phyloP scores from a whole-genome alignment of 2,329 filamentous ascomycete genomes.

The Cyphellophora europaea region DNA sequence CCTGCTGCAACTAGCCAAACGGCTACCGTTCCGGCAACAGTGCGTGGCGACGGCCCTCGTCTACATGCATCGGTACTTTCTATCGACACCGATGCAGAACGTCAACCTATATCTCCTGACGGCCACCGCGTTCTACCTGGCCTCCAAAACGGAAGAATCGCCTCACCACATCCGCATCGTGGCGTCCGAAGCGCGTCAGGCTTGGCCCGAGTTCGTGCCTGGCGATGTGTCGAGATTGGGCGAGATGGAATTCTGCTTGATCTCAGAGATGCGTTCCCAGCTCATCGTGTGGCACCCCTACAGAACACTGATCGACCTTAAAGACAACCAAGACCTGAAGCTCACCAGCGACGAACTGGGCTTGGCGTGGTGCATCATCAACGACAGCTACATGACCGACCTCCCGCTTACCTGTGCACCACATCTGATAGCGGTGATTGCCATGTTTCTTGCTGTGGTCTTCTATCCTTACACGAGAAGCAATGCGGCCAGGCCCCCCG shows the following conservation, averaged over 20 bases:
- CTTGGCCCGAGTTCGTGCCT: conserved; percentile 73
- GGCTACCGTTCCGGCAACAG: conserved; percentile 79
- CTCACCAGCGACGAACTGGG: conserved; percentile 70
- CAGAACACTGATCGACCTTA: conserved; percentile 62
- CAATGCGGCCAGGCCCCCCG: conserved; percentile 1
- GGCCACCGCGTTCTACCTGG: conserved; percentile 87
- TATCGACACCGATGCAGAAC: conserved; percentile 77
- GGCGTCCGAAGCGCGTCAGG: conserved; percentile 70
- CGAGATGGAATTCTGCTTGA: conserved; percentile 88
- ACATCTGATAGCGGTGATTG: conserved; percentile 80
- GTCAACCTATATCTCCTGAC: conserved; percentile 91
- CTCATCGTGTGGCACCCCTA: conserved; percentile 89
- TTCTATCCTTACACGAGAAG: conserved; percentile 48
- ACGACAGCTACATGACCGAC: conserved; percentile 88
- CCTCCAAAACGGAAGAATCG: conserved; percentile 96
- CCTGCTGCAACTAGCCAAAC: conserved; percentile 72
- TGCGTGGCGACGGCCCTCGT: conserved; percentile 88
- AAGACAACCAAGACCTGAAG: conserved; percentile 45
- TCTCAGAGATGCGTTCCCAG: conserved; percentile 82
- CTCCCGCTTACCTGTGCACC: conserved; percentile 76
- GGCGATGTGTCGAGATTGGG: conserved; percentile 76
- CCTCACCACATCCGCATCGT: conserved; percentile 93
- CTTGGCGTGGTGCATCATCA: conserved; percentile 74
- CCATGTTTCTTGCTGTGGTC: conserved; percentile 75
- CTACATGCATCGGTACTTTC: conserved; percentile 91